These are phyloP conservation scores for Globisporangium yorkense DNA, from an alignment of 352 stramenopile species.

Conservation along the genomic window DNA sequence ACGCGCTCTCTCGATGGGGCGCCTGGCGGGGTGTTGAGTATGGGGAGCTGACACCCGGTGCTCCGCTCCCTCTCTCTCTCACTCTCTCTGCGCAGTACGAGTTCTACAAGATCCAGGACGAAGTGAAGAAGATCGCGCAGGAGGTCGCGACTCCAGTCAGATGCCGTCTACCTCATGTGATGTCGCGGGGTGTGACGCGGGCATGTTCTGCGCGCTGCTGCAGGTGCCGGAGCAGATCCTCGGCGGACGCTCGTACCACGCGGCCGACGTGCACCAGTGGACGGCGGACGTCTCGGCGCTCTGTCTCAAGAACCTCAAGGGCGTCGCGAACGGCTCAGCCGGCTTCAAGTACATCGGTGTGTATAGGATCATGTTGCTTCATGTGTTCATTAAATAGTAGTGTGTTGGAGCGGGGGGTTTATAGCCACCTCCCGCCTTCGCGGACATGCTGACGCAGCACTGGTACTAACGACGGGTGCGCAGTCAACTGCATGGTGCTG, in stretches of 20 bases:
- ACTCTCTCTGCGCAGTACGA: conserved; percentile 42
- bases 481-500: conserved; percentile 86
- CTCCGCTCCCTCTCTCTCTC: background rate
- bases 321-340: conserved; percentile 73
- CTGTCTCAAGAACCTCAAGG: conserved; percentile 82
- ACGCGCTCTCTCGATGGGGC: background rate
- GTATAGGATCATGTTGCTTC: too few relatives aligned
- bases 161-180: background rate
- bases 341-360: conserved; percentile 88
- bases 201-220: background rate
- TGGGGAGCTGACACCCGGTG: background rate
- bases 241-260: conserved; percentile 62
- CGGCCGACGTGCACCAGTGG: conserved; percentile 77
- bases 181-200: too few relatives aligned
- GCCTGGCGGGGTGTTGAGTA: too few relatives aligned
- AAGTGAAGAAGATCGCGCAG: conserved; percentile 83
- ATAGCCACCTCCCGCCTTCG: background rate
- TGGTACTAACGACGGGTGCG: background rate
- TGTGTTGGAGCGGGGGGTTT: background rate
- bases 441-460: background rate
- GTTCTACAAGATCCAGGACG: conserved; percentile 80
- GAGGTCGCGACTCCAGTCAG: conserved; percentile 22
- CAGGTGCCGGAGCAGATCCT: conserved; percentile 76
- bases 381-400: conserved; percentile 9
- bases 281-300: conserved; percentile 68